Evolutionary conservation across 2,329 filamentous ascomycete species (phyloP), one percentile per base, ranked within the genome.

Genomic region (Fusarium liriodendri): DNA sequence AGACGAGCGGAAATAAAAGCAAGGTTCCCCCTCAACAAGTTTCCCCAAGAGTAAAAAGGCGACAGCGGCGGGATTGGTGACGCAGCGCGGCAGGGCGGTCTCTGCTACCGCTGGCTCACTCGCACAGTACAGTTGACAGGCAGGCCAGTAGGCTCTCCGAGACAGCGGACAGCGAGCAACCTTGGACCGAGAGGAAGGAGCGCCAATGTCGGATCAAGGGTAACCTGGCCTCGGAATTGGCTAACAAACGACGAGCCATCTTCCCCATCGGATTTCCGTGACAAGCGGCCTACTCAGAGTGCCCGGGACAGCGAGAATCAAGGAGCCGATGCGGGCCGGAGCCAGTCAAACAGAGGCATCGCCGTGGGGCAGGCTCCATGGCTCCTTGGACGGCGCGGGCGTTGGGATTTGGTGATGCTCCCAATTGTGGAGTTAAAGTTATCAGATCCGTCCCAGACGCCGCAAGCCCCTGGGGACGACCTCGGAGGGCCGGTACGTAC

Each of bases 401-500:
- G 58, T 64, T 73, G 61, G 64, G 68, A 47, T 38, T 52, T 37
- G 63, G 58, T 75, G 50, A 69, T 65, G 50, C 62, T 52, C 40
- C 62, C 40, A 62, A 54, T 40, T 76, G 73, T 77, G 77, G 77
- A 78, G 76, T 71, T 78, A 70, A 72, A 77, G 78, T 80, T 80
- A 80, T 80, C 78, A 79, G 78, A 80, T 80, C 78, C 73, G 75
- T 73, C 61, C 66, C 71, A 45, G 32, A 62, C 60, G 59, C 60
- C 47, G 47, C 64, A 74, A 70, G 65, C 71, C 77, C 72, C 52
- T 54, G 33, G 54, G 22, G 32, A 18, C n/a, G 33, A 38, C 54
- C 33, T 52, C 22, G 45, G 57, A 54, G 22, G 35, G 59, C 27
- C 33, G 45, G 52, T 50, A 62, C 58, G 47, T 65, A 57, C 35